Conservation (phyloP, 768 basidiomycete genomes). For the Panaeolus papilionaceus region DNA sequence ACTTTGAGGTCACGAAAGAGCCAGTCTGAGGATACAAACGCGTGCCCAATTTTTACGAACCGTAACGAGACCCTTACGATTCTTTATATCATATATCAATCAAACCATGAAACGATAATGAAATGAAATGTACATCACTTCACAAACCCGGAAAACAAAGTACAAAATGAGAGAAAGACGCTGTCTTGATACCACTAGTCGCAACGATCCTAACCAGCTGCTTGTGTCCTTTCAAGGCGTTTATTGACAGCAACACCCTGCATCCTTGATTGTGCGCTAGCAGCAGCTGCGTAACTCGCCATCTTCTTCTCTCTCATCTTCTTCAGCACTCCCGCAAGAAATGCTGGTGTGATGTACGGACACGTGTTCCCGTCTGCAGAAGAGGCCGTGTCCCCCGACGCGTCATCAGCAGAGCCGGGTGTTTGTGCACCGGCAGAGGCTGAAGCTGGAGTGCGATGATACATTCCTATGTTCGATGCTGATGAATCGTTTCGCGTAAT, state of each 20-base stretch:
- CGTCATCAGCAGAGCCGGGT: conserved; percentile 15
- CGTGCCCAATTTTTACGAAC: background rate
- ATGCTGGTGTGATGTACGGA: conserved; percentile 58
- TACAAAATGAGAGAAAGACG: background rate
- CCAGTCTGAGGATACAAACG: background rate
- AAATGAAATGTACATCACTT: background rate
- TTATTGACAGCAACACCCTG: conserved; percentile 63
- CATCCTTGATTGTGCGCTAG: conserved; percentile 47
- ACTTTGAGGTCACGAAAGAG: background rate
- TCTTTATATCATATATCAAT: background rate
- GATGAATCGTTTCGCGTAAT: conserved; percentile 11
- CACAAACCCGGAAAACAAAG: background rate
- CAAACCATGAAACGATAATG: too few relatives aligned
- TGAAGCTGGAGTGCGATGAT: conserved; percentile 1
- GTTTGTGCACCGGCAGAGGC: conserved; percentile 18
- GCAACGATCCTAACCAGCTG: conserved; percentile 48
- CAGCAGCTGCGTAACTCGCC: conserved; percentile 58
- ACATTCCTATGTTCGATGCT: background rate
- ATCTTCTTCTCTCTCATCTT: conserved; percentile 73
- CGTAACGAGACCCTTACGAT: background rate
- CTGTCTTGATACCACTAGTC: background rate
- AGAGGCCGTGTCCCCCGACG: conserved; percentile 22
- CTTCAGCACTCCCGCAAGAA: conserved; percentile 60
- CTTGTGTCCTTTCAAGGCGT: conserved; percentile 74
- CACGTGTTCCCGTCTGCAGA: conserved; percentile 30